Base-by-base conservation (phyloP, 371 early-diverging fungal genomes). In the Basidiobolus heterosporus region DNA sequence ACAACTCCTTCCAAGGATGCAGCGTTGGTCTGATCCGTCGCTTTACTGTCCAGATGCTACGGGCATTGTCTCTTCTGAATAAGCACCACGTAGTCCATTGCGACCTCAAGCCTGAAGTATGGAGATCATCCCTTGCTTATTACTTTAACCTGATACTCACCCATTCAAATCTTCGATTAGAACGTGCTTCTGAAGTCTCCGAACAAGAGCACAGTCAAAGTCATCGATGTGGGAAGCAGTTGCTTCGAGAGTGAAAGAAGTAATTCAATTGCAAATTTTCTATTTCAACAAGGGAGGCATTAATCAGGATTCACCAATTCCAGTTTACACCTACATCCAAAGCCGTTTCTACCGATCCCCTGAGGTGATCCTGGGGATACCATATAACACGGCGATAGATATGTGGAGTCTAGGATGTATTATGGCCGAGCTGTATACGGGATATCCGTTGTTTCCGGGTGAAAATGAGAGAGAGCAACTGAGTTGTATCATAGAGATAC, bases 341-440 rank as follows among this genome's bases (percentile, higher is more conserved):
- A 80, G 82, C 53, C 80, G 98, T 43, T 98, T 94, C 67, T 98
- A 98, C 59, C 78, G 99, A 17, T 86, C 90, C 9, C 97, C 98
- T 8, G 98, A 98, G 60, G 93, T 98, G 21, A 79, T 98, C 16
- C 59, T 97, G 43, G 95, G 69, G 1, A 65, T 82, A 57, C 65
- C 73, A 3, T 98, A 98, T 59, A 79, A 73, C 49, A 86, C 74
- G 57, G 76, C 89, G 3, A 91, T 99, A 52, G 99, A 99, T 65
- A 92, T 99, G 80, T 99, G 99, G 99, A 85, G 86, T 48, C 64
- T 98, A 36, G 99, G 99, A 2, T 99, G 99, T 61, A 98, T 99
- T 39, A 72, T 98, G 6, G 91, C 85, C 7, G 99, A 99, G 59
- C 72, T 99, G 20, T 75, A 82, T 46, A 83, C 86, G 7, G 90